Evolutionary conservation across 306 rosid species (phyloP).

Genomic region (Rosa persica): DNA sequence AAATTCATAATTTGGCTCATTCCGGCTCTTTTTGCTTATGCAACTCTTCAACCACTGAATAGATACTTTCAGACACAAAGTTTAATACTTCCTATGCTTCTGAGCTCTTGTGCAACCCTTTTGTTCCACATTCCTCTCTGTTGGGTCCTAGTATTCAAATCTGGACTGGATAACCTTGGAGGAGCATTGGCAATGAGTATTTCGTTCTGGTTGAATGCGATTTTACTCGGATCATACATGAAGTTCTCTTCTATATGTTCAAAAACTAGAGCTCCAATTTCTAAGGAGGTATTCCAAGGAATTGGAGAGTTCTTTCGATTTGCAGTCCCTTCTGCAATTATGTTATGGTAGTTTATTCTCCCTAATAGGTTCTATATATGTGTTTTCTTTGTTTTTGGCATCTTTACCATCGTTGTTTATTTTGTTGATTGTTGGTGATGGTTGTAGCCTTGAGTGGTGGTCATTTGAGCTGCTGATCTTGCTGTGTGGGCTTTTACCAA

Average conservation of each 20-base stretch:
- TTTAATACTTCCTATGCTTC: constrained; percentile 54
- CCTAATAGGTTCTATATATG: neutral
- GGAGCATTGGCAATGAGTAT: constrained; percentile 69
- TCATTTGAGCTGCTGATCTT: constrained; percentile 58
- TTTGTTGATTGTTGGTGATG: neutral
- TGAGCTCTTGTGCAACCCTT: constrained; percentile 44
- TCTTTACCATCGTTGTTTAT: neutral
- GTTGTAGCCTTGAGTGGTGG: constrained; percentile 65
- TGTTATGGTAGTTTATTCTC: constrained; percentile 53
- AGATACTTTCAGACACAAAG: constrained; percentile 71
- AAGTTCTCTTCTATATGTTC: constrained; percentile 39
- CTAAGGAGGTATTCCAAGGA: constrained; percentile 53
- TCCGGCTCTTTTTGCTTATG: constrained; percentile 74
- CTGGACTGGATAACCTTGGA: constrained; percentile 49
- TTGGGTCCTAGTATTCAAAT: constrained; percentile 67
- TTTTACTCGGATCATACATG: constrained; percentile 55
- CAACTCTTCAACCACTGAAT: constrained; percentile 53
- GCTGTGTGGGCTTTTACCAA: constrained; percentile 71
- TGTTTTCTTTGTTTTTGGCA: neutral
- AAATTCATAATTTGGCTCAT: constrained; percentile 55
- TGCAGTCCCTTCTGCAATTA: constrained; percentile 71
- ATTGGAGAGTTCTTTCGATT: constrained; percentile 58
- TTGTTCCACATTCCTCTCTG: constrained; percentile 56
- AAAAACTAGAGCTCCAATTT: constrained; percentile 47
- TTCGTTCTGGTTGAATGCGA: constrained; percentile 63